Conservation (phyloP, 495 filamentous ascomycete genomes). For the Penicillium goetzii region DNA sequence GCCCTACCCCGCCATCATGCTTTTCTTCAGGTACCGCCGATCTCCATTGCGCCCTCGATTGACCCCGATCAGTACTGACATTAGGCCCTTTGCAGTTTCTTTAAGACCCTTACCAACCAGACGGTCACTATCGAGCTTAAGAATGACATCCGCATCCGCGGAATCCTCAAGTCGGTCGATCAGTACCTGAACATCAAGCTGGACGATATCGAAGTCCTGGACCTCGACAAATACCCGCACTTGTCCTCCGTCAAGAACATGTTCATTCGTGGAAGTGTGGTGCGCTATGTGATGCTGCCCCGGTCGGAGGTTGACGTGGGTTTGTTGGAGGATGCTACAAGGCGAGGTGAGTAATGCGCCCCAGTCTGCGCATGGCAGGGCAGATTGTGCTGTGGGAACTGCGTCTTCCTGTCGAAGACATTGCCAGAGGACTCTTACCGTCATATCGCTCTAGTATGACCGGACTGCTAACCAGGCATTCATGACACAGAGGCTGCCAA, state of each 20-base stretch:
- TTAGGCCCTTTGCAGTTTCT: conserved; percentile 67
- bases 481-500: conserved; percentile 53
- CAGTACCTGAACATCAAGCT: conserved; percentile 99
- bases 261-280: conserved; percentile 95
- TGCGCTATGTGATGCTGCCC: conserved; percentile 93
- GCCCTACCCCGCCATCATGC: conserved; percentile 37
- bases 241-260: conserved; percentile 95
- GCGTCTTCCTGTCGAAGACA: neutral
- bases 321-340: conserved; percentile 91
- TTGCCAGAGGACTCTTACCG: neutral
- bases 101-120: conserved; percentile 98
- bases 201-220: conserved; percentile 88
- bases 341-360: conserved; percentile 69
- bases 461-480: conserved; percentile 14
- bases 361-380: neutral
- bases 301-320: conserved; percentile 85
- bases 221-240: conserved; percentile 91
- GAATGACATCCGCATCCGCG: conserved; percentile 95
- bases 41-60: conserved; percentile 10
- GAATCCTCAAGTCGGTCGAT: conserved; percentile 93
- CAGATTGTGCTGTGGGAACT: neutral
- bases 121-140: conserved; percentile 97
- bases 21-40: conserved; percentile 51
- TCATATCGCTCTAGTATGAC: neutral
- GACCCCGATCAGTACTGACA: neutral